Conservation (phyloP, 805 yeast species). For the Cyberlindnera petersonii region DNA sequence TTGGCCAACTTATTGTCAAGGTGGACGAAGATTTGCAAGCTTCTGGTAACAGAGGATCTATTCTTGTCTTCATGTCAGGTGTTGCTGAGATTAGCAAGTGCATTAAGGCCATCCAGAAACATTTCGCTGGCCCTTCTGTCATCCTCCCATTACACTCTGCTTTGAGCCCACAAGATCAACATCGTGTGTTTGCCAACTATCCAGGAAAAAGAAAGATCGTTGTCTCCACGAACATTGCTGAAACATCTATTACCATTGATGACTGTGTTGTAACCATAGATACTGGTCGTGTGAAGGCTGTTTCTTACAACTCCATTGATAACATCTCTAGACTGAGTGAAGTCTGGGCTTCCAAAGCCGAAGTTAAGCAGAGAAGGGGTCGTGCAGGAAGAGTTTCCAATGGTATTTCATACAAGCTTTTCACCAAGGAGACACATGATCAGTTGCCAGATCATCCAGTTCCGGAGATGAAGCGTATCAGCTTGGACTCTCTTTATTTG, state of each 20-base stretch:
- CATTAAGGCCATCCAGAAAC: constrained; percentile 36
- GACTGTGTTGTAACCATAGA: constrained; percentile 93
- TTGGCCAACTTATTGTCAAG: constrained; percentile 49
- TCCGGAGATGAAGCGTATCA: constrained; percentile 85
- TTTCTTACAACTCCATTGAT: constrained; percentile 61
- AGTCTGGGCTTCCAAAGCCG: constrained; percentile 86
- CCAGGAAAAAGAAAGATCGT: constrained; percentile 70
- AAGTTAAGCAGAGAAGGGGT: constrained; percentile 87
- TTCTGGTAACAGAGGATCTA: constrained; percentile 58
- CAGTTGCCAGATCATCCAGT: constrained; percentile 69
- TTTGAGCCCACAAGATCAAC: constrained; percentile 76
- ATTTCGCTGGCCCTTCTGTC: constrained; percentile 31
- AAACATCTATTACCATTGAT: constrained; percentile 93
- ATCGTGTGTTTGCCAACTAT: constrained; percentile 60
- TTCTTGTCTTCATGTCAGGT: constrained; percentile 86
- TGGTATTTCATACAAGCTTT: constrained; percentile 81
- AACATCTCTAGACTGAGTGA: constrained; percentile 73
- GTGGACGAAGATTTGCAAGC: constrained; percentile 46
- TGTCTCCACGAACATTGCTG: constrained; percentile 90
- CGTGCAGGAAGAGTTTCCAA: constrained; percentile 94
- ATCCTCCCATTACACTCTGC: constrained; percentile 86
- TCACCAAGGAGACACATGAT: constrained; percentile 57
- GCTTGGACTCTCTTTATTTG: constrained; percentile 77
- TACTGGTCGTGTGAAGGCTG: constrained; percentile 77
- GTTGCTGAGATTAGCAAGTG: constrained; percentile 78